Base-by-base conservation (phyloP, 208 protist genomes). In the Leishmania amazonensis region DNA sequence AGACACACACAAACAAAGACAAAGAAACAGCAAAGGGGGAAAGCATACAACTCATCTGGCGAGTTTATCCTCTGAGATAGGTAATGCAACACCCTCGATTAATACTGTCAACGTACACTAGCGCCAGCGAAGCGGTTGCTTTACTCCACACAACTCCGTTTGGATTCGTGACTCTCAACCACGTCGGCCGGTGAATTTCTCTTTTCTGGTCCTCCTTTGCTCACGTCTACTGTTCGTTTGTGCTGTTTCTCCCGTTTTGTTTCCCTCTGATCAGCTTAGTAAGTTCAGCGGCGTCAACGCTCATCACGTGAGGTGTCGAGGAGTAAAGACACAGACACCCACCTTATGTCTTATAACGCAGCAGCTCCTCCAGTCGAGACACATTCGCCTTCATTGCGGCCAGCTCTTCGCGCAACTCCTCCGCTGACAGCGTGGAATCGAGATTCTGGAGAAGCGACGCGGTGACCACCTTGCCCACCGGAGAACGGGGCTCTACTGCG, bases 321-420 rank as follows among this genome's bases (percentile, higher is more conserved):
- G 28, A 74, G 62, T 74, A 24, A 53, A 72, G 3, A 19, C 3
- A 54, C 45, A 74, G 6, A 51, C 21, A 13, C 35, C 4, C 40
- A 35, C 70, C 47, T 74, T 76, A 85, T 51, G 84, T 57, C 60
- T 88, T 90, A 31, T 79, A 45, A 24, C 83, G 70, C 40, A 96
- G 81, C 17, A 87, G 76, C 62, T 87, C 77, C 62, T 96, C 93
- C 74, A 96, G 80, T 45, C 67, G 74, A n/a, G 75, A 87, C 75
- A 96, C 81, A 75, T 93, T 81, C 68, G 68, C 51, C 79, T 88
- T 87, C 93, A 96, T 91, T 11, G 65, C 76, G 0, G 91, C 85
- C 54, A 96, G 84, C 77, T 92, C 78, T 28, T 76, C 54, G 7
- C 89, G 85, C 40, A 96, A 65, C 9, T 82, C 78, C 54, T 35